phyloP scores from a whole-genome alignment of 257 asterid species.

The Capsicum chinense region DNA sequence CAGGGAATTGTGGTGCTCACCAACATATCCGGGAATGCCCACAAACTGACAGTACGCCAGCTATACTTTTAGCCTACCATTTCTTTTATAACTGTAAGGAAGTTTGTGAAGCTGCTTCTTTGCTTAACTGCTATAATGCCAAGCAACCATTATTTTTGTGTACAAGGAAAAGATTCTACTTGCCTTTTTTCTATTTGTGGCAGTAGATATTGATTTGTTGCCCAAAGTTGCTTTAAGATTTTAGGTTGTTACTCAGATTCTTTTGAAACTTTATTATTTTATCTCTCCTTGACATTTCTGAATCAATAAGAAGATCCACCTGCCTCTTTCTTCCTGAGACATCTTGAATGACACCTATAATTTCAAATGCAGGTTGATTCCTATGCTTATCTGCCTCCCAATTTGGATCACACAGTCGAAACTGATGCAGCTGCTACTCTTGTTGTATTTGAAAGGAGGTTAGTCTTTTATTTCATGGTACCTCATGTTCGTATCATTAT shows the following conservation, averaged over 20 bases:
- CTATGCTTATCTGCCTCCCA: constrained; percentile 91
- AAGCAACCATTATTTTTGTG: not conserved
- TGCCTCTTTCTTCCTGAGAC: constrained; percentile 7
- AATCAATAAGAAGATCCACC: constrained; percentile 9
- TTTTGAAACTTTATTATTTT: not conserved
- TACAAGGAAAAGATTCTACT: not conserved
- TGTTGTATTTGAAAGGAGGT: constrained; percentile 90
- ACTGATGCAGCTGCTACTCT: constrained; percentile 70
- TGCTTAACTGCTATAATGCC: not conserved
- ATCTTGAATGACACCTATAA: not conserved
- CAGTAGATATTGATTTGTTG: not conserved
- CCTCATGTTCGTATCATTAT: constrained; percentile 15
- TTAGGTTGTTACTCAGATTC: not conserved
- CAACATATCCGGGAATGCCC: constrained; percentile 49
- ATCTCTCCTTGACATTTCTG: not conserved
- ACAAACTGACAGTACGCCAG: constrained; percentile 59
- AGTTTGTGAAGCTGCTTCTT: not conserved
- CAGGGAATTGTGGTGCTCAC: constrained; percentile 65
- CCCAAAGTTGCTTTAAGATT: not conserved
- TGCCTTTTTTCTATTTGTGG: not conserved
- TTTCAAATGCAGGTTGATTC: constrained; percentile 78
- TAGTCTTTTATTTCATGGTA: constrained; percentile 27
- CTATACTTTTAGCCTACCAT: not conserved
- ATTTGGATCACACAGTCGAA: constrained; percentile 56
- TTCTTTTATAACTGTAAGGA: not conserved